phyloP scores from a whole-genome alignment of 2,329 filamentous ascomycete species.

The Verticillium nubilum region DNA sequence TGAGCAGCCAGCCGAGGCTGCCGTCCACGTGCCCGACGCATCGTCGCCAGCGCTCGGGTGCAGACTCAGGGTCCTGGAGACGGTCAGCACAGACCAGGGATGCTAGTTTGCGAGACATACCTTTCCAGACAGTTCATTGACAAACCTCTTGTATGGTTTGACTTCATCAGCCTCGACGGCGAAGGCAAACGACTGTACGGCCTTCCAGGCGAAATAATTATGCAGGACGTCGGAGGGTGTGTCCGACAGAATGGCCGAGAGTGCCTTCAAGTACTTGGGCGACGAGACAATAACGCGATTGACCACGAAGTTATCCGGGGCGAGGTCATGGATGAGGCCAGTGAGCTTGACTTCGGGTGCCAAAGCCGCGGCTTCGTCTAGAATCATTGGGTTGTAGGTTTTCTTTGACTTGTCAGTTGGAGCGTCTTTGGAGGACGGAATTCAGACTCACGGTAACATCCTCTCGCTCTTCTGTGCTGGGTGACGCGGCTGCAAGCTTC shows the following conservation, averaged over 20 bases:
- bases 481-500: constrained; percentile 53
- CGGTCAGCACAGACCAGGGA: constrained; percentile 7
- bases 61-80: constrained; percentile 49
- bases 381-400: constrained; percentile 59
- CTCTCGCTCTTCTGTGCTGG: constrained; percentile 50
- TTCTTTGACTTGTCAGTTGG: constrained; percentile 31
- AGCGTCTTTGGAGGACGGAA: neutral
- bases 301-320: constrained; percentile 42
- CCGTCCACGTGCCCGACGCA: constrained; percentile 54
- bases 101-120: constrained; percentile 10
- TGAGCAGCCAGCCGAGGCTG: constrained; percentile 61
- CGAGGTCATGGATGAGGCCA: constrained; percentile 44
- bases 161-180: constrained; percentile 55
- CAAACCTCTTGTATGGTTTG: constrained; percentile 53
- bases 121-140: constrained; percentile 55
- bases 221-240: constrained; percentile 51
- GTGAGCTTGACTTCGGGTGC: constrained; percentile 51
- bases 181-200: constrained; percentile 45
- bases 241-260: constrained; percentile 49
- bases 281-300: constrained; percentile 53
- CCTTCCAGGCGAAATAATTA: constrained; percentile 60
- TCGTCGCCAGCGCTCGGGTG: constrained; percentile 60
- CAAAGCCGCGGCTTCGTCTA: constrained; percentile 49
- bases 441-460: constrained; percentile 46
- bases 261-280: constrained; percentile 53